Percentiles rank a stretch among this genome's conserved stretches.
These are phyloP conservation scores for Filobasidium floriforme DNA, from an alignment of 768 basidiomycete genomes.

Conservation along the genomic window DNA sequence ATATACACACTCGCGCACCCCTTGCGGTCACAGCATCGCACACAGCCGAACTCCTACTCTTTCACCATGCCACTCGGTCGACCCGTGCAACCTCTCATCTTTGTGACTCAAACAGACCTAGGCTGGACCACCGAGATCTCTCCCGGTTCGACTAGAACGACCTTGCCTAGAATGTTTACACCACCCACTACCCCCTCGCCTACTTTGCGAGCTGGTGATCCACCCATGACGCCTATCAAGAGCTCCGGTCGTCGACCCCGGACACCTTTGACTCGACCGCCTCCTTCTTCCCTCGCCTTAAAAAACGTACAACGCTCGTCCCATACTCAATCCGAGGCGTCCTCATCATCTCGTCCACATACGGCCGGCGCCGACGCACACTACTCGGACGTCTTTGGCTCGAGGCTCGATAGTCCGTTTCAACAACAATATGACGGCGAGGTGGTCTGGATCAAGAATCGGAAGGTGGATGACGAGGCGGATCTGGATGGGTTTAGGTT, in stretches of 20 bases:
- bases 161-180: not conserved
- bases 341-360: not conserved
- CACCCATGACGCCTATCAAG: not conserved
- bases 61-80: not conserved
- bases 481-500: not conserved
- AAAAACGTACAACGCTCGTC: not conserved
- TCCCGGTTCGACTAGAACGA: not conserved
- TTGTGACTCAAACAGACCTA: not conserved
- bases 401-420: not conserved
- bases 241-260: not conserved
- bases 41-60: too few species aligned
- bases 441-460: not conserved
- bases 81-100: not conserved
- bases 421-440: not conserved
- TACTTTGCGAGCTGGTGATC: not conserved
- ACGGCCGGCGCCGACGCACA: constrained; percentile 1
- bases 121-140: not conserved
- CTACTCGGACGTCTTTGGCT: not conserved
- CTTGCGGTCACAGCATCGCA: too few species aligned
- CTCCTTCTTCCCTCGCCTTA: not conserved
- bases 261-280: not conserved
- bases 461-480: not conserved
- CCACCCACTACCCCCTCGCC: not conserved
- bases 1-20: too few species aligned
- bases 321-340: not conserved